A percentile compares a stretch with the other conserved stretches of the same genome.
phyloP scores from a whole-genome alignment of 192 early-diverging fungal genomes.

The Rhizophagus clarus region DNA sequence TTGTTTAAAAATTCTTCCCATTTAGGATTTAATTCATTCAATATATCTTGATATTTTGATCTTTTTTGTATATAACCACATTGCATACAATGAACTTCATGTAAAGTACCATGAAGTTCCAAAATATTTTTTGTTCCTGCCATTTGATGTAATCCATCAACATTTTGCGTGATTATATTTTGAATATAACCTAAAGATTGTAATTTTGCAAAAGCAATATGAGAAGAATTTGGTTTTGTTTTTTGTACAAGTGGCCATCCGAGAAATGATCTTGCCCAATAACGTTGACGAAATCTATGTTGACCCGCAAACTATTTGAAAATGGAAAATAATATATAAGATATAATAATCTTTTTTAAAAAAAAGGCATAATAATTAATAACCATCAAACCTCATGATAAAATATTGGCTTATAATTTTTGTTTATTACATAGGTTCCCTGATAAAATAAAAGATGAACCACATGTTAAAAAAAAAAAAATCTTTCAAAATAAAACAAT shows the following conservation, averaged over 20 bases:
- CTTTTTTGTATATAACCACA: conserved; percentile 64
- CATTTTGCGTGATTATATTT: conserved; percentile 89
- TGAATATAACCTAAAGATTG: conserved; percentile 47
- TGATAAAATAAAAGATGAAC: conserved; percentile 26
- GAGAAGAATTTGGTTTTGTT: conserved; percentile 76
- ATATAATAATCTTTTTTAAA: too few species aligned
- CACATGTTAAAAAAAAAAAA: too few species aligned
- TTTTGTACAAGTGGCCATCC: conserved; percentile 72
- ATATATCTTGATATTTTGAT: conserved; percentile 61
- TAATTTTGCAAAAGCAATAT: conserved; percentile 60
- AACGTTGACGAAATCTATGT: conserved; percentile 72
- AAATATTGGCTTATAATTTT: conserved; percentile 81
- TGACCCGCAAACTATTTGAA: conserved; percentile 46
- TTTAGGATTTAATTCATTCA: conserved; percentile 71
- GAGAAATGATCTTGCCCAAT: conserved; percentile 89
- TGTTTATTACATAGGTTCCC: conserved; percentile 70
- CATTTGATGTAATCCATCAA: conserved; percentile 77
- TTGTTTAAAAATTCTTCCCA: conserved; percentile 52
- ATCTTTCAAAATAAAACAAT: conserved; percentile 28
- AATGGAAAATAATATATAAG: not conserved
- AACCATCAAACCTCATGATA: conserved; percentile 61
- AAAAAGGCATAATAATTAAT: not conserved
- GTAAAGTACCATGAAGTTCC: conserved; percentile 88
- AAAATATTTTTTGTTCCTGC: conserved; percentile 61
- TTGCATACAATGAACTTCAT: conserved; percentile 69